These are phyloP conservation scores for Aspergillus affinis DNA, from an alignment of 495 filamentous ascomycete genomes.

Conservation along the genomic window DNA sequence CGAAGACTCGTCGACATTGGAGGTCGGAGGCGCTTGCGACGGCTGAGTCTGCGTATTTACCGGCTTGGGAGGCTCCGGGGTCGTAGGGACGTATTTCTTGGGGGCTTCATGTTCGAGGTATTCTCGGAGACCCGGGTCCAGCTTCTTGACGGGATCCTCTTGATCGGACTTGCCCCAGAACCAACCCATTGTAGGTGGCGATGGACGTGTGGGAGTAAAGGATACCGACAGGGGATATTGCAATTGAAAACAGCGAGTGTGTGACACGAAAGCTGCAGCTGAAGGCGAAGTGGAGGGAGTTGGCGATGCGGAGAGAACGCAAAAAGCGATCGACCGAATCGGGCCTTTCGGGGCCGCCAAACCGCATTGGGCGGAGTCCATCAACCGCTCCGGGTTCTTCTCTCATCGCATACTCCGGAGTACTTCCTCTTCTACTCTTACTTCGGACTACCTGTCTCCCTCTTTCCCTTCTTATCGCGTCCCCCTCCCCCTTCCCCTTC, in stretches of 20 bases:
- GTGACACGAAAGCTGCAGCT: background rate
- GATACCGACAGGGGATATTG: background rate
- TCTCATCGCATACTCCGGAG: background rate
- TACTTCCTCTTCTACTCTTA: background rate
- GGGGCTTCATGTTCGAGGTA: constrained; percentile 84
- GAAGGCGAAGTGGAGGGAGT: background rate
- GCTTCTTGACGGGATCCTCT: constrained; percentile 72
- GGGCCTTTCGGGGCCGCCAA: constrained; percentile 9
- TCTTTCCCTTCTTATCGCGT: constrained; percentile 5
- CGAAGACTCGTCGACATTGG: constrained; percentile 24
- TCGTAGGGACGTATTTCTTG: constrained; percentile 62
- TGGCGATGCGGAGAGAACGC: constrained; percentile 26
- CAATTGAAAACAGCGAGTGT: background rate
- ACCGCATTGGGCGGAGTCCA: constrained; percentile 14
- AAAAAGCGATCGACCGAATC: background rate
- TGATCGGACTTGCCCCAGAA: constrained; percentile 55
- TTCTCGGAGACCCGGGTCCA: constrained; percentile 80
- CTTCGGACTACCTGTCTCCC: background rate
- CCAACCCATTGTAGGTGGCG: constrained; percentile 57
- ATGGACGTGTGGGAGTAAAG: background rate
- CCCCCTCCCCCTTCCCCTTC: constrained; percentile 1
- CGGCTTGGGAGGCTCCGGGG: constrained; percentile 16
- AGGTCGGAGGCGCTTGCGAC: constrained; percentile 19
- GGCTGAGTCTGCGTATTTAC: constrained; percentile 18
- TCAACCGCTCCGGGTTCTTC: background rate